These are phyloP conservation scores for Parastagonospora avenae DNA, from an alignment of 2,329 filamentous ascomycete genomes.

Conservation along the genomic window DNA sequence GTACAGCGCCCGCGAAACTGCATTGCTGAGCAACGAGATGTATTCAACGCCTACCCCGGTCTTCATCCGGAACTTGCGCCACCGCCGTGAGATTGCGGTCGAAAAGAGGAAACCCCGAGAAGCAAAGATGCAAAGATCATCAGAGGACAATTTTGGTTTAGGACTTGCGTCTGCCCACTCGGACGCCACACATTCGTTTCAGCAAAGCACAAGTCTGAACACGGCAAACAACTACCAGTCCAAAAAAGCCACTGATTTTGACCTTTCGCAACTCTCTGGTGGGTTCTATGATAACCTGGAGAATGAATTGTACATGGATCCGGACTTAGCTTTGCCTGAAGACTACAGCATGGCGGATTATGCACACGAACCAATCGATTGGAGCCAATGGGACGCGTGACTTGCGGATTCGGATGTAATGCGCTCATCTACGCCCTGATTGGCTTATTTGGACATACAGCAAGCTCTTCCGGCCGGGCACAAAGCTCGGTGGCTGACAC, in stretches of 20 bases:
- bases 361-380: neutral
- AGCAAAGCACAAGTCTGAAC: too few species aligned
- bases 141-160: neutral
- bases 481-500: neutral
- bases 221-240: too few species aligned
- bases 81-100: neutral
- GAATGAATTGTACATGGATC: neutral
- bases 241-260: neutral
- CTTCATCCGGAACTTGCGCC: neutral
- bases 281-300: neutral
- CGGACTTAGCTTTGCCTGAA: neutral
- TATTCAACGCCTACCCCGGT: neutral
- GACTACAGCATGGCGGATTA: neutral
- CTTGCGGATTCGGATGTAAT: conserved; percentile 1
- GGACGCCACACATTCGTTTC: too few species aligned
- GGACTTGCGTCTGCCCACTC: too few species aligned
- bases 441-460: neutral
- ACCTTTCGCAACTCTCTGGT: neutral
- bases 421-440: neutral
- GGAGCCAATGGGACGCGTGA: conserved; percentile 7
- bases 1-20: conserved; percentile 7
- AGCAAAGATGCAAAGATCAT: neutral
- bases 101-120: neutral
- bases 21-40: neutral
- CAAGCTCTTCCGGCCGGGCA: neutral